A percentile compares a stretch with the other conserved stretches of the same genome.
These are phyloP conservation scores for Carex scoparia DNA, from an alignment of 176 grass and related monocot species.

Conservation along the genomic window DNA sequence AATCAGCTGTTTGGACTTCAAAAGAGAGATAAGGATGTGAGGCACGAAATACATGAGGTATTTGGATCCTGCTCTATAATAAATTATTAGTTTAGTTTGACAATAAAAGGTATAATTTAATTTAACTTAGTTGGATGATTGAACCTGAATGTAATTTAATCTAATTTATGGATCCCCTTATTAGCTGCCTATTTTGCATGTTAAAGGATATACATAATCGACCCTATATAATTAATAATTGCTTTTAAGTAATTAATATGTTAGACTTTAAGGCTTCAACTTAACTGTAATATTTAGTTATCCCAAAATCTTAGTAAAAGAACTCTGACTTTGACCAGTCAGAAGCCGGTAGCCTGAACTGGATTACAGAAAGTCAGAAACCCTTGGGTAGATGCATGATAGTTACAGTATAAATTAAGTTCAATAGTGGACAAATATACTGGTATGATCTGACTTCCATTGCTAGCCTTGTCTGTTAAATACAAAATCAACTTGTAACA, in stretches of 20 bases:
- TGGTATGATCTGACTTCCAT: neutral
- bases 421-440: too few species aligned
- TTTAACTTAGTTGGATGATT: neutral
- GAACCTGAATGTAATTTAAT: neutral
- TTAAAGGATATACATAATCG: neutral
- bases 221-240: neutral
- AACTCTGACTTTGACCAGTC: neutral
- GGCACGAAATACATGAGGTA: too few species aligned
- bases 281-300: neutral
- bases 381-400: too few species aligned
- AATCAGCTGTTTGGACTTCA: too few species aligned
- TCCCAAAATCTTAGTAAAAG: neutral
- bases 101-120: neutral
- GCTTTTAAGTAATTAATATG: neutral
- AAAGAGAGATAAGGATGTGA: too few species aligned
- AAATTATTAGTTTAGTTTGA: neutral
- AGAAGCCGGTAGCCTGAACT: neutral
- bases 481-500: neutral
- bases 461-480: neutral
- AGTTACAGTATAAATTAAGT: too few species aligned
- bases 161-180: neutral
- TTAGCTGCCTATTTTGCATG: neutral
- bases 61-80: neutral
- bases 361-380: too few species aligned
- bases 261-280: neutral